These are phyloP conservation scores for Paraconiothyrium sp. DNA, from an alignment of 2,329 filamentous ascomycete species.

Conservation along the genomic window DNA sequence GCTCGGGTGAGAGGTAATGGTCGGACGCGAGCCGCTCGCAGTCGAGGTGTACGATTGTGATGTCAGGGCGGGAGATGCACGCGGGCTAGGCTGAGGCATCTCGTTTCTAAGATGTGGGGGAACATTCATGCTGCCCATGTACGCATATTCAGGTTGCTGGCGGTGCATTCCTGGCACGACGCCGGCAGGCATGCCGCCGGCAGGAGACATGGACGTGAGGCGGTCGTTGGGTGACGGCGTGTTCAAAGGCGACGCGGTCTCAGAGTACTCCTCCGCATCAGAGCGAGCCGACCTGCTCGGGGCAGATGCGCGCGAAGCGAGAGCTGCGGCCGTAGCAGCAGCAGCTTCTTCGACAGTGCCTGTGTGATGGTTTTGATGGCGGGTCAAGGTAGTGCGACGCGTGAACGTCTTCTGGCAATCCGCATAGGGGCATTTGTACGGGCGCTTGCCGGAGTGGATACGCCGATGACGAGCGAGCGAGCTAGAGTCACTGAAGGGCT, in stretches of 20 bases:
- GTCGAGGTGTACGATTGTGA: constrained; percentile 71
- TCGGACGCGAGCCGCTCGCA: constrained; percentile 60
- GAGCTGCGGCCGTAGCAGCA: constrained; percentile 83
- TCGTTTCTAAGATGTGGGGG: constrained; percentile 84
- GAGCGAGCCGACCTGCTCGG: constrained; percentile 66
- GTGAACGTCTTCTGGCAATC: constrained; percentile 99
- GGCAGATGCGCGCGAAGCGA: constrained; percentile 67
- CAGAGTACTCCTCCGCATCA: constrained; percentile 76
- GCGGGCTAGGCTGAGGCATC: constrained; percentile 75
- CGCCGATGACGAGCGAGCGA: constrained; percentile 91
- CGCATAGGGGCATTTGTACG: constrained; percentile 96
- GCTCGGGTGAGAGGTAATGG: constrained; percentile 84
- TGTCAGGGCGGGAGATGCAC: constrained; percentile 68
- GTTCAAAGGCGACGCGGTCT: constrained; percentile 76
- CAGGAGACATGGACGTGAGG: constrained; percentile 80
- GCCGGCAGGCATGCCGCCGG: constrained; percentile 72
- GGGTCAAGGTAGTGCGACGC: constrained; percentile 89
- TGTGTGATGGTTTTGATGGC: constrained; percentile 95
- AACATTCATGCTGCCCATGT: constrained; percentile 80
- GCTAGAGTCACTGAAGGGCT: constrained; percentile 97
- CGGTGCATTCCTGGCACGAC: constrained; percentile 75
- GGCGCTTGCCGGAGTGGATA: constrained; percentile 93
- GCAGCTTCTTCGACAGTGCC: constrained; percentile 95
- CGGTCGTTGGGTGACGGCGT: constrained; percentile 87
- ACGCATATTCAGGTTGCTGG: constrained; percentile 74